A percentile compares a stretch with the other conserved stretches of the same genome.
These are phyloP conservation scores for Elsinoe arachidis DNA, from an alignment of 2,329 filamentous ascomycete genomes.

Conservation along the genomic window DNA sequence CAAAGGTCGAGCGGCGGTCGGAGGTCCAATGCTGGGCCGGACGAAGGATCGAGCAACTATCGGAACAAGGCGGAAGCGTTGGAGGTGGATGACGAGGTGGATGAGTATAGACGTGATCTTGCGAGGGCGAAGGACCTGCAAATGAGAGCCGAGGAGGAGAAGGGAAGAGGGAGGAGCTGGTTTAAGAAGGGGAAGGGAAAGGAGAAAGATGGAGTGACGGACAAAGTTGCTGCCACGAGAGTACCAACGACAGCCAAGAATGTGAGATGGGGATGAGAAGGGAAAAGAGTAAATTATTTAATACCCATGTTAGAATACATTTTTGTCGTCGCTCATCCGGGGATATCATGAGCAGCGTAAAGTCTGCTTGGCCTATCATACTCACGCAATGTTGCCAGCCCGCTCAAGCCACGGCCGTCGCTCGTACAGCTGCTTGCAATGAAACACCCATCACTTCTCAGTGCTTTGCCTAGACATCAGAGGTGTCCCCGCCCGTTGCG, in stretches of 20 bases:
- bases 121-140: background rate
- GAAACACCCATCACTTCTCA: background rate
- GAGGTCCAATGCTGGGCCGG: background rate
- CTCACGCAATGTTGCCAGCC: too few species aligned
- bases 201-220: background rate
- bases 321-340: background rate
- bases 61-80: background rate
- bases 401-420: too few species aligned
- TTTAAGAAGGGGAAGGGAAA: constrained; percentile 1
- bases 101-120: constrained; percentile 7
- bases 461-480: background rate
- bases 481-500: constrained; percentile 32
- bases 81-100: constrained; percentile 6
- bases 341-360: background rate
- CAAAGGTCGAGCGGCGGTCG: background rate
- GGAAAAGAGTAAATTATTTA: background rate
- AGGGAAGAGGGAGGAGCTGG: background rate
- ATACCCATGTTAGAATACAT: background rate
- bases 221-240: background rate
- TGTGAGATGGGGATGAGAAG: constrained; percentile 1
- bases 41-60: background rate
- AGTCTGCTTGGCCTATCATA: too few species aligned
- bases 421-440: too few species aligned
- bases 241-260: background rate
- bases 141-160: background rate